A percentile compares a stretch with the other conserved stretches of the same genome.
Evolutionary conservation across 805 yeast species (phyloP).

Genomic region (Clavispora vitiphila): DNA sequence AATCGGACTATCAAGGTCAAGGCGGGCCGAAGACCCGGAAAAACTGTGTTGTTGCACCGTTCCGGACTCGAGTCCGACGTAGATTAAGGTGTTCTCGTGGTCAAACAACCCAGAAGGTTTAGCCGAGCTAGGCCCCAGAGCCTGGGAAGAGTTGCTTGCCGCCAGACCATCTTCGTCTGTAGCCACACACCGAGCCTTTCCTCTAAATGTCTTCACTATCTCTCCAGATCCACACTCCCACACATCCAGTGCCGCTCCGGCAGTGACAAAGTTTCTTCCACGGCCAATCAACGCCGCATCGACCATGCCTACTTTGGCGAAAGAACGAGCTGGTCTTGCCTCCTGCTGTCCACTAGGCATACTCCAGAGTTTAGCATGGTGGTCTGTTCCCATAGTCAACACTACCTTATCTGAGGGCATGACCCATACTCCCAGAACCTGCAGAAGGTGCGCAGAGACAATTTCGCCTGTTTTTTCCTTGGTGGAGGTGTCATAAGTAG

Average conservation of each 20-base stretch:
- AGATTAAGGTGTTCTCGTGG: slow-evolving; percentile 38
- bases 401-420: slow-evolving; percentile 66
- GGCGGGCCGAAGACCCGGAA: slow-evolving; percentile 8
- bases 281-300: slow-evolving; percentile 50
- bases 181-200: not conserved
- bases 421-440: slow-evolving; percentile 39
- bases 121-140: too few species aligned
- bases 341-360: slow-evolving; percentile 12
- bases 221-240: slow-evolving; percentile 69
- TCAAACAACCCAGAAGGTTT: slow-evolving; percentile 46
- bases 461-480: not conserved
- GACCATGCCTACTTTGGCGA: slow-evolving; percentile 42
- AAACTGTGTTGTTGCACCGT: slow-evolving; percentile 20
- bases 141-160: too few species aligned
- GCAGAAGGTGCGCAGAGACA: slow-evolving; percentile 45
- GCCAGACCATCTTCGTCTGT: too few species aligned
- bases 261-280: slow-evolving; percentile 63
- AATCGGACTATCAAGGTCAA: slow-evolving; percentile 2
- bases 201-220: slow-evolving; percentile 4
- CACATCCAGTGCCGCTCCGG: slow-evolving; percentile 54
- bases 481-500: slow-evolving; percentile 4
- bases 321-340: slow-evolving; percentile 28
- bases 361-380: slow-evolving; percentile 59
- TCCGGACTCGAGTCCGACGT: slow-evolving; percentile 42
- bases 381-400: slow-evolving; percentile 56